These are phyloP conservation scores for Sicyos baderoa DNA, from an alignment of 306 rosid species.

Conservation along the genomic window DNA sequence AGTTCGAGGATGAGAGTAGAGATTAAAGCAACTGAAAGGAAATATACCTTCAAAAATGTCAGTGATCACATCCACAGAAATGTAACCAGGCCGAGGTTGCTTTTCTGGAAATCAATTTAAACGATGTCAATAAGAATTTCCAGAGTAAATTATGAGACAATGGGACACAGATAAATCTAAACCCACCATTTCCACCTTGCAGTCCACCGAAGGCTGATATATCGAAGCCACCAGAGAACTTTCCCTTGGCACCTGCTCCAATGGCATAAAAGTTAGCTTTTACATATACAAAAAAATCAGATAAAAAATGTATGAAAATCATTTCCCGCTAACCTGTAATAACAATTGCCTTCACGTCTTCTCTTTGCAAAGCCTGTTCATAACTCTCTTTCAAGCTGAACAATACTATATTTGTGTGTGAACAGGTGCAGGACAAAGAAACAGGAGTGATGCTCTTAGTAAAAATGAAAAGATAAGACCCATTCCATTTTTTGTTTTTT, in stretches of 20 bases:
- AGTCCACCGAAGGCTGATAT: constrained; percentile 59
- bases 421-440: neutral
- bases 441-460: neutral
- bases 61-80: constrained; percentile 45
- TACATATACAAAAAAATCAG: constrained; percentile 6
- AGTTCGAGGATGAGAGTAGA: neutral
- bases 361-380: constrained; percentile 58
- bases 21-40: neutral
- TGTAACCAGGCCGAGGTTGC: constrained; percentile 48
- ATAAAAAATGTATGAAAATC: constrained; percentile 11
- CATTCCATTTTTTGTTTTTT: too few relatives aligned
- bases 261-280: constrained; percentile 19
- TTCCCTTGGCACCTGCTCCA: constrained; percentile 69
- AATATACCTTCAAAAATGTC: constrained; percentile 17
- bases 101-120: constrained; percentile 25
- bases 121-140: constrained; percentile 16
- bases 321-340: constrained; percentile 46
- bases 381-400: constrained; percentile 56
- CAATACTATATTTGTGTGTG: constrained; percentile 37
- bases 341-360: constrained; percentile 90
- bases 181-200: constrained; percentile 51
- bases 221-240: constrained; percentile 96
- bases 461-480: neutral
- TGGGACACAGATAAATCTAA: neutral
- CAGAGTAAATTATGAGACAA: neutral